Evolutionary conservation across 2,329 filamentous ascomycete species (phyloP), one percentile per base, ranked within the genome.

Genomic region (Leptographium radiaticola): DNA sequence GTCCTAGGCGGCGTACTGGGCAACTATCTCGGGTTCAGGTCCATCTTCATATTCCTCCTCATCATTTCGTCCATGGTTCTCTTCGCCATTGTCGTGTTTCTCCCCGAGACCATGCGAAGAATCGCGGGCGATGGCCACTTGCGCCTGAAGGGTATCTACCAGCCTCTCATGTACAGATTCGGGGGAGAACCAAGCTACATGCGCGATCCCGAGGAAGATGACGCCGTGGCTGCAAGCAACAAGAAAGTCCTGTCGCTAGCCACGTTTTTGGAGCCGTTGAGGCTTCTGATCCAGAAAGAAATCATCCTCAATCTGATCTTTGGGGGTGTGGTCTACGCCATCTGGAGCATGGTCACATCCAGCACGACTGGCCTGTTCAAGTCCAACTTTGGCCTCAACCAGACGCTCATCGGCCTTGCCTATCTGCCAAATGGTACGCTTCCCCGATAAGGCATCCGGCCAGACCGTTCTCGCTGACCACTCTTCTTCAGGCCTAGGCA

Each of bases 331-430:
- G 36, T 47, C 13, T 52, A 52, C 38, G 43, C 51, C 11, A 44
- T 52, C 20, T 52, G 51, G 51, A 52, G 51, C 43, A 52, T 52
- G 51, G 51, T 52, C 34, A 52, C 51, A 7, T 52, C 51, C 10
- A 52, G 51, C 51, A 52, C 51, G 3, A 52, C 51, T 10, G 18
- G 33, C 36, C 43, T 52, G 8, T 52, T 52, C 33, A 2, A 36
- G 18, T 20, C 25, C 6, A 46, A 52, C 34, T 52, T 52, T 20
- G 43, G 45, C 25, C 15, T 52, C 11, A 20, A 52, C 13, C 43
- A 47, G 25, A 46, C 43, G 2, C 43, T 52, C 10, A 39, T 52
- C 9, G 51, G 51, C 15, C 20, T 52, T 8, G 43, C 43, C 7
- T 52, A 36, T 16, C 36, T 52, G 34, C 51, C 51, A 1, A 52